Base-by-base conservation (phyloP, 2,329 filamentous ascomycete species). In the Calonectria fujianensis region DNA sequence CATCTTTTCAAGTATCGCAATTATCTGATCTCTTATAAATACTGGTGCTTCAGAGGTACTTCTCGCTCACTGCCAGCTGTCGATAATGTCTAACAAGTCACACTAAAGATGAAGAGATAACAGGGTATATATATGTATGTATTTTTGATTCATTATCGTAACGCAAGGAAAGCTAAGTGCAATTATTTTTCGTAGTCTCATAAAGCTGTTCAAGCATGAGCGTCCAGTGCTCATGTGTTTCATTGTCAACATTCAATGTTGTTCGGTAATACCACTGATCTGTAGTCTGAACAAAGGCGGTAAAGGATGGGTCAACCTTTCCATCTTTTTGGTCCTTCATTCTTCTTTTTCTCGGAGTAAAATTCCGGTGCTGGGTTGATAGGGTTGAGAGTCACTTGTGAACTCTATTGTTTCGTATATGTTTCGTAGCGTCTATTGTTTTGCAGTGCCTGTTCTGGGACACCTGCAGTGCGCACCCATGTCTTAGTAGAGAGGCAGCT, bases 131-230 rank as follows among this genome's bases (percentile, higher is more conserved):
- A 9, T 29, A 51, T 57, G 45, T 71, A 35, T 48, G 20, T 57
- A 7, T 20, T 10, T 27, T 3, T 65, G 29, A 54, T 65, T 45
- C 61, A 71, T 71, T 71, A 70, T 64, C 61, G 35, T 71, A 59
- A 66, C 24, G 24, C 63, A 71, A 66, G 51, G 69, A 71, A 71
- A 57, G 50, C 69, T 71, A 71, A 31, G 24, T 66, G 54, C 29
- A 71, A 71, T 65, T 64, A 64, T 71, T 51, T 59, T 71, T 71
- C 69, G 69, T 71, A 31, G 48, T 66, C 37, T 71, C 69, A 32
- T 71, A 66, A 71, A 29, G 37, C 37, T 64, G 35, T 71, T 57
- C 69, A 35, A 65, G 50, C 11, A 27, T 66, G 50, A 65, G 51
- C 69, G 31, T 63, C 27, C 50, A 31, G 32, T 63, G 35, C 51